phyloP scores from a whole-genome alignment of 1,139 yeast species.

The Protomyces inouyei region DNA sequence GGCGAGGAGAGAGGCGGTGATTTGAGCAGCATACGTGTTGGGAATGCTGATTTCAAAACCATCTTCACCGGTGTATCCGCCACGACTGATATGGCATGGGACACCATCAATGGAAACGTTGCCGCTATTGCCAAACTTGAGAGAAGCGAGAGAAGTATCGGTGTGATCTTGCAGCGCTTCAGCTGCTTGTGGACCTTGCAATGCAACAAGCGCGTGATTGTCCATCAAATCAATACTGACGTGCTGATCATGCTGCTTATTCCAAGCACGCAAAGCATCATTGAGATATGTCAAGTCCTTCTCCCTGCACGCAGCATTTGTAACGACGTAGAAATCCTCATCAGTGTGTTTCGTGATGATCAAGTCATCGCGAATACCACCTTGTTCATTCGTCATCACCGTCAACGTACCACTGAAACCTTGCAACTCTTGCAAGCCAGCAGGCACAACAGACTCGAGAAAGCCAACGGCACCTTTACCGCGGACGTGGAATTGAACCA shows the following conservation, averaged over 20 bases:
- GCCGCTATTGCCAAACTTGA: constrained; percentile 72
- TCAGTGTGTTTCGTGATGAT: constrained; percentile 80
- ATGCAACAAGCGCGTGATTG: constrained; percentile 68
- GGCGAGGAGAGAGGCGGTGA: constrained; percentile 59
- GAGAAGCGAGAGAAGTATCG: constrained; percentile 51
- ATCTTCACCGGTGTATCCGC: constrained; percentile 98
- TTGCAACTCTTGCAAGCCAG: constrained; percentile 58
- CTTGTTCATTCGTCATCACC: constrained; percentile 65
- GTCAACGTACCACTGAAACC: constrained; percentile 67
- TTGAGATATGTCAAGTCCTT: constrained; percentile 66
- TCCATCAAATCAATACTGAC: constrained; percentile 62
- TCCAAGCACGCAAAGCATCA: constrained; percentile 46
- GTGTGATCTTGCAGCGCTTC: constrained; percentile 62
- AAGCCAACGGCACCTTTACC: constrained; percentile 69
- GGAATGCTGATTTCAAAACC: constrained; percentile 91
- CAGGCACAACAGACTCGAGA: constrained; percentile 76
- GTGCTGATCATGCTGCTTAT: constrained; percentile 37
- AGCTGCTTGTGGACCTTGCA: constrained; percentile 74
- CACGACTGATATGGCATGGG: constrained; percentile 56
- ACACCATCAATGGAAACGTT: constrained; percentile 49
- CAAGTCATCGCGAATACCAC: constrained; percentile 84
- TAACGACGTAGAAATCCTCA: constrained; percentile 81
- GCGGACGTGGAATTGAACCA: constrained; percentile 50
- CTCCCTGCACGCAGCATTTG: constrained; percentile 91
- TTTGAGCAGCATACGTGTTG: constrained; percentile 50